Percentiles rank a stretch among this genome's conserved stretches.
Evolutionary conservation across 345 rosid species (phyloP).

Genomic region (Eucalyptus camaldulensis): DNA sequence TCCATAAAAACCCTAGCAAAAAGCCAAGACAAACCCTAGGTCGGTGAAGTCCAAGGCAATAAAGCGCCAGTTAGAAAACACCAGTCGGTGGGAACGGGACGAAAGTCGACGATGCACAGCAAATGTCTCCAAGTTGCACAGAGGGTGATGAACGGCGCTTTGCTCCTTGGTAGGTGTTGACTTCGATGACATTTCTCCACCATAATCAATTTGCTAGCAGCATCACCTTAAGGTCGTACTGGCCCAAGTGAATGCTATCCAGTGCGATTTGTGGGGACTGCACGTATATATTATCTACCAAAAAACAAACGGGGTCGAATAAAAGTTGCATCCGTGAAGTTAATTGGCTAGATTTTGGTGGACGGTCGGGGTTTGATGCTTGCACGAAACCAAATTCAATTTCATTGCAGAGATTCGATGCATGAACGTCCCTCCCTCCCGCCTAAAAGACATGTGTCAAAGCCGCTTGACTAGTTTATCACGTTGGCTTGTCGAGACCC

Average conservation of each 20-base stretch:
- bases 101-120: background rate
- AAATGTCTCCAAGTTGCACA: background rate
- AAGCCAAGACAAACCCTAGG: background rate
- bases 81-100: background rate
- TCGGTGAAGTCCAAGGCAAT: background rate
- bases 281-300: background rate
- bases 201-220: background rate
- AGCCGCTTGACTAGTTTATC: background rate
- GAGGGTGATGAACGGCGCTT: background rate
- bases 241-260: background rate
- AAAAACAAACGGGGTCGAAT: background rate
- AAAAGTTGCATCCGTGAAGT: background rate
- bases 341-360: background rate
- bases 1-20: background rate
- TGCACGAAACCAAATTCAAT: background rate
- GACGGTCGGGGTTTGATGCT: background rate
- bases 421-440: background rate
- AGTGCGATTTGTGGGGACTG: background rate
- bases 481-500: background rate
- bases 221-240: background rate
- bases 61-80: background rate
- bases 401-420: background rate
- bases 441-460: background rate
- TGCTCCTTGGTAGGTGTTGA: background rate
- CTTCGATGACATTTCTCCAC: background rate